phyloP scores from a whole-genome alignment of 2,329 filamentous ascomycete genomes.

The Zasmidium cellare region DNA sequence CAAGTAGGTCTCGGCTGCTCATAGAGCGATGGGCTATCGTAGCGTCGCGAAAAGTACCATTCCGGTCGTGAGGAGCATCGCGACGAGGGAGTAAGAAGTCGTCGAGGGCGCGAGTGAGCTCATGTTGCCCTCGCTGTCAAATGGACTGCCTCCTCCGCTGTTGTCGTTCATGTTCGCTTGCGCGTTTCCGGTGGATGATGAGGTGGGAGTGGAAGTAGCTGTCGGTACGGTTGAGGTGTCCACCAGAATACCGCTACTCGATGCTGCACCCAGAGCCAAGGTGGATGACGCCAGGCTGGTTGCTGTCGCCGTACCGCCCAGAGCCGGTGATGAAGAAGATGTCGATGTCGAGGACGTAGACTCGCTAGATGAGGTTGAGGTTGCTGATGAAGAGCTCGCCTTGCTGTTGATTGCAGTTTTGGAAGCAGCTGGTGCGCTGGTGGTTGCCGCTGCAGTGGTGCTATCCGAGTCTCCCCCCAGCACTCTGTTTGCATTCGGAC shows the following conservation, averaged over 20 bases:
- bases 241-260: slow-evolving; percentile 15
- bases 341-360: slow-evolving; percentile 4
- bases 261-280: slow-evolving; percentile 9
- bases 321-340: slow-evolving; percentile 11
- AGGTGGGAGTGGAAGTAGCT: slow-evolving; percentile 16
- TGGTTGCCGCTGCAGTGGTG: not conserved
- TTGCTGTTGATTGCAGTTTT: slow-evolving; percentile 10
- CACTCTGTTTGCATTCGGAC: slow-evolving; percentile 34
- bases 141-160: slow-evolving; percentile 48
- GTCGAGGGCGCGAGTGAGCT: slow-evolving; percentile 9
- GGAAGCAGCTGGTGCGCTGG: slow-evolving; percentile 4
- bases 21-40: not conserved
- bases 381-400: slow-evolving; percentile 22
- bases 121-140: slow-evolving; percentile 35
- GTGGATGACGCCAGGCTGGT: slow-evolving; percentile 13
- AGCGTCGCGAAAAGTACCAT: slow-evolving; percentile 8
- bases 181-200: slow-evolving; percentile 19
- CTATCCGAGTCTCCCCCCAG: slow-evolving; percentile 5
- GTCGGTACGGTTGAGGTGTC: slow-evolving; percentile 20
- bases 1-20: no score
- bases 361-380: slow-evolving; percentile 1
- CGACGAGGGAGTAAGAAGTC: slow-evolving; percentile 3
- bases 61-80: slow-evolving; percentile 4
- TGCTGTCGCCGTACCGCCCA: slow-evolving; percentile 17
- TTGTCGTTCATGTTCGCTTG: slow-evolving; percentile 36